Conservation (phyloP, 2,329 filamentous ascomycete genomes). For the Diaporthe amygdali region DNA sequence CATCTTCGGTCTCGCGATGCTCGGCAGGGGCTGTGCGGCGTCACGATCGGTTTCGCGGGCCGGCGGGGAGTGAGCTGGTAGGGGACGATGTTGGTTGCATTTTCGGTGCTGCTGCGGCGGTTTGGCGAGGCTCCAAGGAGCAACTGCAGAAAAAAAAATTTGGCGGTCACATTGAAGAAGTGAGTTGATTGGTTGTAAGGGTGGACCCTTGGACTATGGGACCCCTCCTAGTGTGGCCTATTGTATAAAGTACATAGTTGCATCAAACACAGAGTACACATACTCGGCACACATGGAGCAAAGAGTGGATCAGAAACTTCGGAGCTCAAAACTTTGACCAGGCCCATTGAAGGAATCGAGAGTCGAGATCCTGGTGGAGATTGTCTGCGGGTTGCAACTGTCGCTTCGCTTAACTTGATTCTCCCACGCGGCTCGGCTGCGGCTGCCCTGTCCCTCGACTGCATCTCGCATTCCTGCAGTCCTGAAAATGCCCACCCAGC, state of each 20-base stretch:
- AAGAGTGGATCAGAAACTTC: neutral
- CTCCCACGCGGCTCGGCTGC: neutral
- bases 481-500: neutral
- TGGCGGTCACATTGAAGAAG: neutral
- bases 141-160: slow-evolving; percentile 10
- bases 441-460: neutral
- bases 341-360: neutral
- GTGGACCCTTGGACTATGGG: neutral
- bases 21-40: neutral
- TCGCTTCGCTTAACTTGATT: neutral
- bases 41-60: neutral
- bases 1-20: slow-evolving; percentile 29
- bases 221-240: neutral
- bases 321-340: neutral
- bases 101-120: neutral
- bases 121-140: neutral
- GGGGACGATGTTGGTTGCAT: neutral
- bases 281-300: neutral
- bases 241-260: neutral
- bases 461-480: neutral
- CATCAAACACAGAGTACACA: neutral
- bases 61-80: neutral
- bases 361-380: neutral
- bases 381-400: neutral
- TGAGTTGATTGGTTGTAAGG: neutral